These are phyloP conservation scores for Ilyonectria mors-panacis DNA, from an alignment of 2,329 filamentous ascomycete species.

Conservation along the genomic window DNA sequence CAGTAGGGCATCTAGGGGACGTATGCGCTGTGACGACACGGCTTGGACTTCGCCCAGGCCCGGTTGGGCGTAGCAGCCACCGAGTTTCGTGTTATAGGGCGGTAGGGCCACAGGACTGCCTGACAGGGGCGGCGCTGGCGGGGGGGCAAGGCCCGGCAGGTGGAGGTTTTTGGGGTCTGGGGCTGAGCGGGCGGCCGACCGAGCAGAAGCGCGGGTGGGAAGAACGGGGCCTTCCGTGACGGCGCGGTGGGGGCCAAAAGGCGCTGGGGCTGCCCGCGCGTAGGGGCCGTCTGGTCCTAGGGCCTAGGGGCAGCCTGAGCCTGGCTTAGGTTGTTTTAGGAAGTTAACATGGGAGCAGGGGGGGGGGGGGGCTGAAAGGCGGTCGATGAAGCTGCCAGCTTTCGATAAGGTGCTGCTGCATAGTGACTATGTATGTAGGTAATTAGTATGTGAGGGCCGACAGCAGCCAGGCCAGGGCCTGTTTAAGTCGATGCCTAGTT, in stretches of 20 bases:
- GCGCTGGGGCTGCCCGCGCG: not conserved
- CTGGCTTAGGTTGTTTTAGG: not conserved
- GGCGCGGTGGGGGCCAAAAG: not conserved
- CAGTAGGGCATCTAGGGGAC: not conserved
- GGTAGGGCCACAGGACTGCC: slow-evolving; percentile 14
- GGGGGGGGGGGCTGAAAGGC: not conserved
- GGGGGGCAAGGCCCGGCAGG: not conserved
- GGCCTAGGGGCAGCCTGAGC: not conserved
- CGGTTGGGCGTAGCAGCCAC: slow-evolving; percentile 18
- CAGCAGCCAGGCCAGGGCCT: not conserved
- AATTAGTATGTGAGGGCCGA: not conserved
- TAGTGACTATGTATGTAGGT: not conserved
- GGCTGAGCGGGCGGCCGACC: slow-evolving; percentile 40
- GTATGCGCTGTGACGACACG: slow-evolving; percentile 2
- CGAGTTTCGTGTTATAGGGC: slow-evolving; percentile 28
- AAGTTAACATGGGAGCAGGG: not conserved
- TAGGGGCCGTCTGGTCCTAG: not conserved
- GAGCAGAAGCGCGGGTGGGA: slow-evolving; percentile 40
- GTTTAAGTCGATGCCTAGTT: not conserved
- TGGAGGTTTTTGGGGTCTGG: slow-evolving; percentile 13
- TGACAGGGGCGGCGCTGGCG: not conserved
- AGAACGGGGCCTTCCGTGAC: slow-evolving; percentile 23
- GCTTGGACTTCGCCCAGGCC: slow-evolving; percentile 18
- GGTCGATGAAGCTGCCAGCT: not conserved
- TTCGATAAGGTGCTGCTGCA: not conserved